phyloP scores from a whole-genome alignment of 129 eudicot genomes.

The Saposhnikovia divaricata region DNA sequence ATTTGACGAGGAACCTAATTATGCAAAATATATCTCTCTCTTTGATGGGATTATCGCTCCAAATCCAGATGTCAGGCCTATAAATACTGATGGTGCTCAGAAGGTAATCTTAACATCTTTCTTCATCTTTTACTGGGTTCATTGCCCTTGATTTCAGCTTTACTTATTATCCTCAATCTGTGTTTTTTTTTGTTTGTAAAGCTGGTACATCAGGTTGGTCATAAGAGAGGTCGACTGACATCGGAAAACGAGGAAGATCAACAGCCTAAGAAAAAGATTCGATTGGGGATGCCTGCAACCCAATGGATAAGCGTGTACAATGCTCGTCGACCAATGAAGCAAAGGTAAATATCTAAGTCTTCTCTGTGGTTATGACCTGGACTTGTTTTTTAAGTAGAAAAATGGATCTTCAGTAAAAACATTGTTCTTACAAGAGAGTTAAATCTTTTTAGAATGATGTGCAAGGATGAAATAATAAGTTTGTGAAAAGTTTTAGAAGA shows the following conservation, averaged over 20 bases:
- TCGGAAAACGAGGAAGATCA: slow-evolving; percentile 41
- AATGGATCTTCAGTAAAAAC: neutral
- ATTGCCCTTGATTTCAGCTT: neutral
- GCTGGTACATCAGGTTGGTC: slow-evolving; percentile 40
- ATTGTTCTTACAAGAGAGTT: neutral
- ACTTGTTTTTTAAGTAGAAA: neutral
- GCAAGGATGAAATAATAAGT: neutral
- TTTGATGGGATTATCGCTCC: slow-evolving; percentile 44
- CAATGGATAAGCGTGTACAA: slow-evolving; percentile 23
- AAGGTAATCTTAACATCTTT: slow-evolving; percentile 25
- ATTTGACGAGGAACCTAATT: slow-evolving; percentile 52
- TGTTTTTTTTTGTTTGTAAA: slow-evolving; percentile 6
- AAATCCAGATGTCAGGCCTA: slow-evolving; percentile 37
- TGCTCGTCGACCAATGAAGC: slow-evolving; percentile 26
- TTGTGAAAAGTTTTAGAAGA: neutral
- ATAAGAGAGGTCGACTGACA: slow-evolving; percentile 43
- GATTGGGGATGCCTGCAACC: slow-evolving; percentile 20
- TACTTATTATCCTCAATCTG: neutral
- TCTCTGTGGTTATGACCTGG: neutral
- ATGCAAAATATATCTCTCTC: slow-evolving; percentile 36
- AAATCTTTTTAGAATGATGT: neutral
- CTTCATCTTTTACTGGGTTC: neutral
- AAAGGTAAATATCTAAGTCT: slow-evolving; percentile 8
- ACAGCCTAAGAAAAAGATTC: slow-evolving; percentile 29
- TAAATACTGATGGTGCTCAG: slow-evolving; percentile 53